Evolutionary conservation across 495 filamentous ascomycete genomes (phyloP), one percentile per base, ranked within the genome.

Genomic region (Pseudomonodictys pantanalensis): DNA sequence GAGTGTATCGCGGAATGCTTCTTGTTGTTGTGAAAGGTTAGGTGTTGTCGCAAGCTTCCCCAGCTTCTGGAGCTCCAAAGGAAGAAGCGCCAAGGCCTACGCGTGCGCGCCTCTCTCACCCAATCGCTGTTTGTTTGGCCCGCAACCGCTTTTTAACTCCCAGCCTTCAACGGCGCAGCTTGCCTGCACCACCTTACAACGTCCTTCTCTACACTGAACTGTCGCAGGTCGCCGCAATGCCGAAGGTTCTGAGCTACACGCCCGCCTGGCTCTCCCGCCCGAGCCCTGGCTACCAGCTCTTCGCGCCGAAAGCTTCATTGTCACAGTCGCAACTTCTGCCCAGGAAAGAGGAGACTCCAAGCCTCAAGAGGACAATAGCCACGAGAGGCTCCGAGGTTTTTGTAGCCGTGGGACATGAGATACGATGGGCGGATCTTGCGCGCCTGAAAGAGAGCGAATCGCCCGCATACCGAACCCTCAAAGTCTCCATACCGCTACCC

Each of bases 341-440:
- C 22, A 50, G 12, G 4, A 30, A 20, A 28, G 26, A 48, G 25
- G 18, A 35, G 17, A 42, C 65, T 70, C 29, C n/a, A 22, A 32
- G 60, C 1, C 39, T 26, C 7, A 26, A 41, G 11, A 80, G 83
- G 47, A 91, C 81, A 8, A 82, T 93, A 35, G 91, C 89, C 6
- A 81, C 78, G 35, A 76, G 90, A 44, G 89, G 84, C 41, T 88
- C 86, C 28, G 88, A 96, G 64, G 76, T 95, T 1, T 95, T 96
- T 69, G 83, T 87, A 1, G 90, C 89, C 12, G 84, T 87, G 11
- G 90, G 89, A 26, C 92, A 86, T 62, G 83, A 95, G 71, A 88
- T 96, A 33, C 79, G 90, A 68, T 96, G 91, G 91, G 83, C 86
- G 6, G 86, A 92, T 72, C 76, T 96, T 8, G 79, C 79, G 35